Conservation (phyloP, 1,139 yeast genomes). For the Suzukiozyma palmioleophila region DNA sequence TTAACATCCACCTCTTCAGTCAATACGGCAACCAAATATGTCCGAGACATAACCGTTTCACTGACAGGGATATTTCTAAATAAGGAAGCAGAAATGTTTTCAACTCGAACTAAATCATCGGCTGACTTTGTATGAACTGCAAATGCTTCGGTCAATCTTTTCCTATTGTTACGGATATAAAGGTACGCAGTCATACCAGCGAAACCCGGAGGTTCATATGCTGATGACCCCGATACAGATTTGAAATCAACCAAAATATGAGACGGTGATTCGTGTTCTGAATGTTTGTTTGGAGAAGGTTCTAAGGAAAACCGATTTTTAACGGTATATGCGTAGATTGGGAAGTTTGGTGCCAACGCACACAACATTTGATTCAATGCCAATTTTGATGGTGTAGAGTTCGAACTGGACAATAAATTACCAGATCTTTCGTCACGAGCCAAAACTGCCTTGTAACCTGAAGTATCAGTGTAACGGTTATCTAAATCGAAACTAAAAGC, state of each 20-base stretch:
- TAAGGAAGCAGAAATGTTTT: constrained; percentile 71
- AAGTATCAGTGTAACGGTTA: constrained; percentile 51
- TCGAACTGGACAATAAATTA: constrained; percentile 47
- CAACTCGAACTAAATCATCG: constrained; percentile 56
- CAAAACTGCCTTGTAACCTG: constrained; percentile 71
- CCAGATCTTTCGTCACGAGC: constrained; percentile 64
- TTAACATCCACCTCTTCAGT: constrained; percentile 53
- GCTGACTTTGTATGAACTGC: constrained; percentile 61
- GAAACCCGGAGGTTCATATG: constrained; percentile 63
- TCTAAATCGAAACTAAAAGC: constrained; percentile 38
- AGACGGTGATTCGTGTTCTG: constrained; percentile 56
- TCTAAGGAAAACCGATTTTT: constrained; percentile 30
- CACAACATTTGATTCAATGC: constrained; percentile 68
- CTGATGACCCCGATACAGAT: constrained; percentile 61
- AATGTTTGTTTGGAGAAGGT: constrained; percentile 44
- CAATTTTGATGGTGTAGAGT: constrained; percentile 49
- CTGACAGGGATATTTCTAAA: constrained; percentile 76
- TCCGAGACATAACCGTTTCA: constrained; percentile 57
- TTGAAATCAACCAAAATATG: constrained; percentile 79
- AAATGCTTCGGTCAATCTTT: constrained; percentile 76
- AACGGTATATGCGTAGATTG: constrained; percentile 43
- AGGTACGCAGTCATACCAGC: constrained; percentile 70
- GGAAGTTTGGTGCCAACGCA: constrained; percentile 72
- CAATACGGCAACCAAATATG: constrained; percentile 64
- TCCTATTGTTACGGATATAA: constrained; percentile 62